A percentile compares a stretch with the other conserved stretches of the same genome.
These are phyloP conservation scores for Podaxis carcinomalis DNA, from an alignment of 768 basidiomycete species.

Conservation along the genomic window DNA sequence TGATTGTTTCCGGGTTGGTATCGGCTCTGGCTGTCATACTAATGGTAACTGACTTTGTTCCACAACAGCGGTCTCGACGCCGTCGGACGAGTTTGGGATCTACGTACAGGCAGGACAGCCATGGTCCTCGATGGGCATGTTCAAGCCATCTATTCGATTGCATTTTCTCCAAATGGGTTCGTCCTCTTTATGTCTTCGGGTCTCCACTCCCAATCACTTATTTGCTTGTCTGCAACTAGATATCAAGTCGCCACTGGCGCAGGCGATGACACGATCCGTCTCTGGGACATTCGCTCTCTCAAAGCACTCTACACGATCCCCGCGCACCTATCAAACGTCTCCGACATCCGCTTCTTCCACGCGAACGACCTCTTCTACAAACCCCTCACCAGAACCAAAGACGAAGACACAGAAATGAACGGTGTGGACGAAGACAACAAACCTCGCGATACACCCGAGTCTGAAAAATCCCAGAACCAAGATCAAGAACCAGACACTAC, in stretches of 20 bases:
- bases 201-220: constrained; percentile 9
- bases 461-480: constrained; percentile 19
- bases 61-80: constrained; percentile 83
- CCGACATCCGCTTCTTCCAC: constrained; percentile 93
- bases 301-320: constrained; percentile 95
- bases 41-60: neutral
- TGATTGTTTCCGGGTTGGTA: constrained; percentile 87
- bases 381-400: constrained; percentile 22
- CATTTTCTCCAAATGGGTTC: constrained; percentile 95
- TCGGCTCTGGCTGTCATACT: neutral
- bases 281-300: constrained; percentile 96
- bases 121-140: constrained; percentile 99
- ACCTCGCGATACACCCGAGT: constrained; percentile 30
- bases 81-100: constrained; percentile 96
- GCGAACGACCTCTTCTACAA: constrained; percentile 51
- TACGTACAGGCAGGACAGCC: constrained; percentile 90
- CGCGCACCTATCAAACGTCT: constrained; percentile 91
- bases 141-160: constrained; percentile 84
- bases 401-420: constrained; percentile 46
- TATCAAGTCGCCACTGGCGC: constrained; percentile 97
- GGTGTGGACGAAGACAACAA: constrained; percentile 30
- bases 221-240: constrained; percentile 34
- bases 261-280: constrained; percentile 95
- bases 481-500: constrained; percentile 18
- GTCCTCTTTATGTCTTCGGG: constrained; percentile 24